Evolutionary conservation across 129 eudicot species (phyloP), one percentile per base, ranked within the genome.

Genomic region (Tanacetum coccineum): DNA sequence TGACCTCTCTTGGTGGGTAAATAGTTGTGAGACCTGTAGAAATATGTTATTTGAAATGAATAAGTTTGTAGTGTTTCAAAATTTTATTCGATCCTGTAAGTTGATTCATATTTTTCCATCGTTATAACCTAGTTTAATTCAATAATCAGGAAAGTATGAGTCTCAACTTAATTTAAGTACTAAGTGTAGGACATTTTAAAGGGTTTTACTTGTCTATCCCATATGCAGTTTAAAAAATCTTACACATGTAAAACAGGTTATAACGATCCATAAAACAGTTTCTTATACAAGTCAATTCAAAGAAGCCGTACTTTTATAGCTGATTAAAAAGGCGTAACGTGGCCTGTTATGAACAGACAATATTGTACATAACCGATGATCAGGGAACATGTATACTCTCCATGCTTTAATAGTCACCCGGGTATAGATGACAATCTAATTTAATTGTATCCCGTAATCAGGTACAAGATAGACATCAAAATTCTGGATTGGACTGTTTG

Each of bases 391-490:
- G 87, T 45, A 85, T 64, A 5, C 82, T 79, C 81, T 85, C 87
- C 13, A 14, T 54, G 20, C 6, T 26, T 54, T n/a, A n/a, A n/a
- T n/a, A n/a, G n/a, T n/a, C n/a, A n/a, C n/a, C 6, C 15, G 17
- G 36, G 30, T 19, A 1, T 7, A 15, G 58, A 39, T 13, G 70
- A 53, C 57, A 4, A 14, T 7, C 3, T 39, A 82, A 15, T 21
- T 4, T 44, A 32, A 85, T 51, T 0, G 79, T 77, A 25, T 17
- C 55, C 92, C 85, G 18, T 13, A 19, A 56, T 77, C 80, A 42
- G 62, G 54, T 11, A 85, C 91, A 42, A 85, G 73, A 59, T 82
- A 42, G 4, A 85, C 53, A 62, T 82, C 87, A 64, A 85, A 85
- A 9, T 8, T 28, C 18, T 83, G 85, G 4, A n/a, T n/a, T n/a